These are phyloP conservation scores for Melanomma pulvis-pyrius DNA, from an alignment of 495 filamentous ascomycete genomes.

Conservation along the genomic window DNA sequence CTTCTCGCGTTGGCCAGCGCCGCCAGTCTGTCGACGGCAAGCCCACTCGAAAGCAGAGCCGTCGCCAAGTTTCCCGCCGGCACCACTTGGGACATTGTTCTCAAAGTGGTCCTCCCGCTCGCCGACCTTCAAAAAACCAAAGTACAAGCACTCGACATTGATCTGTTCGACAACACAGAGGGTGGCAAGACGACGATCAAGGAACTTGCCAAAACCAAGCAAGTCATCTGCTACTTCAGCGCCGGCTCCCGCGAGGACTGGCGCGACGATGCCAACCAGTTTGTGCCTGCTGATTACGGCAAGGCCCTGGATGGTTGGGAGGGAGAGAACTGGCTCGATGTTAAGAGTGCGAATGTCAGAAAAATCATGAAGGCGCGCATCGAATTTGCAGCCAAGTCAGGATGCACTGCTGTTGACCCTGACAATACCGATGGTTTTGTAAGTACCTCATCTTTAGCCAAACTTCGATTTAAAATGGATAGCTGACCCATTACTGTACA, in stretches of 20 bases:
- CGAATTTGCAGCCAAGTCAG: constrained; percentile 57
- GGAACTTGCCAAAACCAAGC: constrained; percentile 44
- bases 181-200: constrained; percentile 54
- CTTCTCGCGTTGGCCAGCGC: not conserved
- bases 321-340: constrained; percentile 68
- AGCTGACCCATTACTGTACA: not conserved
- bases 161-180: constrained; percentile 58
- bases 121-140: constrained; percentile 25
- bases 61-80: constrained; percentile 30
- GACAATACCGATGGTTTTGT: constrained; percentile 72
- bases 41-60: not conserved
- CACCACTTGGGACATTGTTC: constrained; percentile 39
- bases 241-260: constrained; percentile 67
- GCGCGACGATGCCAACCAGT: constrained; percentile 59
- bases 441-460: constrained; percentile 21
- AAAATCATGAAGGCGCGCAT: constrained; percentile 64
- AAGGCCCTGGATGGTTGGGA: constrained; percentile 61
- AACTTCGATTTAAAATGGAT: not conserved
- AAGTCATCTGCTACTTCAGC: constrained; percentile 75
- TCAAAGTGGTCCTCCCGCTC: constrained; percentile 50
- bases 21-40: not conserved
- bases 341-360: constrained; percentile 58
- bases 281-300: constrained; percentile 57
- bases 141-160: constrained; percentile 60
- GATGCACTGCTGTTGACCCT: constrained; percentile 72